phyloP scores from a whole-genome alignment of 306 rosid species.

The Potentilla sterilis region DNA sequence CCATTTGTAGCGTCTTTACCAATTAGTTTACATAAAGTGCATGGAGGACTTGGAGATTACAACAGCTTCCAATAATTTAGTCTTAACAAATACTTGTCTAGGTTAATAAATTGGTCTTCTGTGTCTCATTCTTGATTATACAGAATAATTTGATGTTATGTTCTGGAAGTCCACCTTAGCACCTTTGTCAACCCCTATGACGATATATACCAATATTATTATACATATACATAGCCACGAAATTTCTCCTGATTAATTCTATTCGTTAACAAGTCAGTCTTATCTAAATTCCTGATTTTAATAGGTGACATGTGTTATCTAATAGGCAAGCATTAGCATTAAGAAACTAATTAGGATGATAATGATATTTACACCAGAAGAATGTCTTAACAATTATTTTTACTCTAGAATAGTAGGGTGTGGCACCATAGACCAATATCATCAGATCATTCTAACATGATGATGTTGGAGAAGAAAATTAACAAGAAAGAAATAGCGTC shows the following conservation, averaged over 20 bases:
- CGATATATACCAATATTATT: slow-evolving; percentile 23
- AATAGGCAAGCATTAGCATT: background rate
- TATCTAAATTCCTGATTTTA: background rate
- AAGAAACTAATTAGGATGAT: background rate
- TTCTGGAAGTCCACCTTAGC: slow-evolving; percentile 28
- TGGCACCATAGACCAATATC: background rate
- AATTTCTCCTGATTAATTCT: background rate
- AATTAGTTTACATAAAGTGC: slow-evolving; percentile 47
- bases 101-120: slow-evolving; percentile 31
- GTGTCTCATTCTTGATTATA: slow-evolving; percentile 17
- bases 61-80: slow-evolving; percentile 26
- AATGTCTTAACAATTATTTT: background rate
- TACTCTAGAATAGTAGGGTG: background rate
- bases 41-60: slow-evolving; percentile 20
- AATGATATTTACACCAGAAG: background rate
- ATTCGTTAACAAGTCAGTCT: background rate
- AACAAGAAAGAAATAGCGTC: background rate
- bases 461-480: background rate
- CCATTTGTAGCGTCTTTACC: slow-evolving; percentile 25
- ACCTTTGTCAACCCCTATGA: slow-evolving; percentile 59
- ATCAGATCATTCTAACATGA: background rate
- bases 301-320: slow-evolving; percentile 4
- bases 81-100: background rate
- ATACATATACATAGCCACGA: background rate
- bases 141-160: slow-evolving; percentile 13